Evolutionary conservation across 2,329 filamentous ascomycete genomes (phyloP).

Genomic region (Stenocarpella maydis): DNA sequence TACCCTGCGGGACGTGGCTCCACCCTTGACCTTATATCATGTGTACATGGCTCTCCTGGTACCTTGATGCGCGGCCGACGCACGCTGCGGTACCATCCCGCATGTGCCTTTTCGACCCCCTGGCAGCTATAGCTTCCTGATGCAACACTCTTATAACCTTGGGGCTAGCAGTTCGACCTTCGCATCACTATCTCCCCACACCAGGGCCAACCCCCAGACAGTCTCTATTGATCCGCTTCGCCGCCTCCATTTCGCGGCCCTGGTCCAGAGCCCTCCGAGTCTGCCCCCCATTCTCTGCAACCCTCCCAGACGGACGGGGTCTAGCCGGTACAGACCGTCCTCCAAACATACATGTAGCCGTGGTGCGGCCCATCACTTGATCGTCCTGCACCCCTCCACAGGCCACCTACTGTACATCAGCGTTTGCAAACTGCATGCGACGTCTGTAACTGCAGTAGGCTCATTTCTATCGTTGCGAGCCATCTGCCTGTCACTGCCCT

Average conservation of each 20-base stretch:
- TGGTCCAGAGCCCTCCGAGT: slow-evolving; percentile 33
- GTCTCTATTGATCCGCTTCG: slow-evolving; percentile 37
- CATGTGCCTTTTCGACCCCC: slow-evolving; percentile 19
- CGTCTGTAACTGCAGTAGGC: slow-evolving; percentile 43
- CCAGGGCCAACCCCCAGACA: slow-evolving; percentile 30
- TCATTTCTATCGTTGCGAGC: slow-evolving; percentile 28
- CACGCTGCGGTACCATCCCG: slow-evolving; percentile 28
- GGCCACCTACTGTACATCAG: slow-evolving; percentile 38
- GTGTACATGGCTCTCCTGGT: slow-evolving; percentile 27
- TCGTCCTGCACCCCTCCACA: slow-evolving; percentile 39
- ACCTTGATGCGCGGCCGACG: slow-evolving; percentile 26
- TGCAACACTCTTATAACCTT: slow-evolving; percentile 32
- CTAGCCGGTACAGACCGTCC: slow-evolving; percentile 47
- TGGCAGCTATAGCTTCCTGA: slow-evolving; percentile 26
- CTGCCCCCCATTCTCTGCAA: slow-evolving; percentile 38
- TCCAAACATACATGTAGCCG: slow-evolving; percentile 49
- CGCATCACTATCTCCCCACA: slow-evolving; percentile 33
- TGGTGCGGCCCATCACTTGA: slow-evolving; percentile 41
- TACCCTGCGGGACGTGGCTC: slow-evolving; percentile 16
- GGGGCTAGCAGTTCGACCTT: slow-evolving; percentile 28
- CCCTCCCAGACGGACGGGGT: slow-evolving; percentile 34
- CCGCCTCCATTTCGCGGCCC: slow-evolving; percentile 42
- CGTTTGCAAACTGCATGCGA: slow-evolving; percentile 43
- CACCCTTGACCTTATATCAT: slow-evolving; percentile 24
- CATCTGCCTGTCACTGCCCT: slow-evolving; percentile 22